These are phyloP conservation scores for Hebeloma cylindrosporum DNA, from an alignment of 768 basidiomycete genomes.

Conservation along the genomic window DNA sequence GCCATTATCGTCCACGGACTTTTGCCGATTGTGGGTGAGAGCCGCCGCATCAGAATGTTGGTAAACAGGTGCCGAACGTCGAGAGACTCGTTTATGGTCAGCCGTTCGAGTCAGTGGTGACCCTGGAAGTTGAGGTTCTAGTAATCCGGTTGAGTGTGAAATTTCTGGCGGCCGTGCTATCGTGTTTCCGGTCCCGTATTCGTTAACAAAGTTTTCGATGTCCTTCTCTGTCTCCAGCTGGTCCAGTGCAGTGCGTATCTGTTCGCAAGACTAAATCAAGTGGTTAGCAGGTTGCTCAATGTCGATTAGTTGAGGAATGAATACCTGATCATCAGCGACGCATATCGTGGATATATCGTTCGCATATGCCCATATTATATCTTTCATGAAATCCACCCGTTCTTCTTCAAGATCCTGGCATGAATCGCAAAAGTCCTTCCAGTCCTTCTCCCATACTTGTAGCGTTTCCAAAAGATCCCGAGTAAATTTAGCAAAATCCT, in stretches of 20 bases:
- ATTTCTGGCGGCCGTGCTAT: slow-evolving; percentile 80
- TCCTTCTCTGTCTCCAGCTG: slow-evolving; percentile 83
- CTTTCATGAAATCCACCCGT: slow-evolving; percentile 89
- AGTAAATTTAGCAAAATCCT: slow-evolving; percentile 83
- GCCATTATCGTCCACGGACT: slow-evolving; percentile 13
- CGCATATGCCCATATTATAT: slow-evolving; percentile 92
- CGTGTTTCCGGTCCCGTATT: slow-evolving; percentile 81
- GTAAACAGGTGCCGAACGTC: slow-evolving; percentile 25
- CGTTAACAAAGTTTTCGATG: slow-evolving; percentile 80
- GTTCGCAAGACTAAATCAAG: slow-evolving; percentile 78
- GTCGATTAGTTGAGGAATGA: background rate
- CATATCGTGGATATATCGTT: slow-evolving; percentile 95
- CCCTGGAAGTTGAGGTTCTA: slow-evolving; percentile 27
- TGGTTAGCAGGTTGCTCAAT: slow-evolving; percentile 1
- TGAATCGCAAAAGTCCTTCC: slow-evolving; percentile 94
- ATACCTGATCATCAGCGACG: slow-evolving; percentile 90
- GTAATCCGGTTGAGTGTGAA: slow-evolving; percentile 57
- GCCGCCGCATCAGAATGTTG: slow-evolving; percentile 14
- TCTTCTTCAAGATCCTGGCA: slow-evolving; percentile 98
- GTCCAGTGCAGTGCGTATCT: slow-evolving; percentile 81
- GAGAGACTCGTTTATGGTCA: slow-evolving; percentile 32
- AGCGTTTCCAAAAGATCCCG: slow-evolving; percentile 71
- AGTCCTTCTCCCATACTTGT: slow-evolving; percentile 85
- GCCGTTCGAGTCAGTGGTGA: slow-evolving; percentile 27
- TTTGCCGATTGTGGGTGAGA: slow-evolving; percentile 13